phyloP scores from a whole-genome alignment of 306 rosid species.

The Dalbergia oliveri region DNA sequence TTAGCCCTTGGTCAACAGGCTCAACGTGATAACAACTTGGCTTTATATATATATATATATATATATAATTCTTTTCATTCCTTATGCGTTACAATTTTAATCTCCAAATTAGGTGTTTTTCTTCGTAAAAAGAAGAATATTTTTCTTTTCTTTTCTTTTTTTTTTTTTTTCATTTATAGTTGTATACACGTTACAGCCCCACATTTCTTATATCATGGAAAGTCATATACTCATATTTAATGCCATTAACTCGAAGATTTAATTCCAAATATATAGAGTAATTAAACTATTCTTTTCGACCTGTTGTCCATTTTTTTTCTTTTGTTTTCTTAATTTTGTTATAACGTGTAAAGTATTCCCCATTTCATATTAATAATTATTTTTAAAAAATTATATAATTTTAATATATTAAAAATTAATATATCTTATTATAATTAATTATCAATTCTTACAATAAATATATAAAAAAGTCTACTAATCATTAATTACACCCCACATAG shows the following conservation, averaged over 20 bases:
- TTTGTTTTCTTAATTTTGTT: neutral
- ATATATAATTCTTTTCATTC: too few relatives aligned
- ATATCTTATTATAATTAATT: neutral
- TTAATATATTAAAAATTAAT: too few relatives aligned
- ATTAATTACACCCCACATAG: neutral
- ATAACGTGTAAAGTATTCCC: neutral
- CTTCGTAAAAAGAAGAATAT: neutral
- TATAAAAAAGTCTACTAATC: neutral
- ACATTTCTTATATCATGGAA: neutral
- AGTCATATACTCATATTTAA: neutral
- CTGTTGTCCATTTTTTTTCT: neutral
- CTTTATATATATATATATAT: too few relatives aligned
- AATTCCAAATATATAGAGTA: neutral
- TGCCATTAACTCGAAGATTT: neutral
- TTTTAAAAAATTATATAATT: too few relatives aligned
- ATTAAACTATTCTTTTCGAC: neutral
- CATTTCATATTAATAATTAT: too few relatives aligned
- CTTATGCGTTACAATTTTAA: neutral
- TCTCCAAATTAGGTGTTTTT: neutral
- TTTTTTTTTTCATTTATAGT: too few relatives aligned
- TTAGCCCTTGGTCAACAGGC: constrained; percentile 36
- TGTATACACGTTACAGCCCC: neutral
- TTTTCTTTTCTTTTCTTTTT: too few relatives aligned
- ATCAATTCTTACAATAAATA: neutral
- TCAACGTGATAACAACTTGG: constrained; percentile 39